These are phyloP conservation scores for Phalaenopsis equestris DNA, from an alignment of 106 monocot genomes.

Conservation along the genomic window DNA sequence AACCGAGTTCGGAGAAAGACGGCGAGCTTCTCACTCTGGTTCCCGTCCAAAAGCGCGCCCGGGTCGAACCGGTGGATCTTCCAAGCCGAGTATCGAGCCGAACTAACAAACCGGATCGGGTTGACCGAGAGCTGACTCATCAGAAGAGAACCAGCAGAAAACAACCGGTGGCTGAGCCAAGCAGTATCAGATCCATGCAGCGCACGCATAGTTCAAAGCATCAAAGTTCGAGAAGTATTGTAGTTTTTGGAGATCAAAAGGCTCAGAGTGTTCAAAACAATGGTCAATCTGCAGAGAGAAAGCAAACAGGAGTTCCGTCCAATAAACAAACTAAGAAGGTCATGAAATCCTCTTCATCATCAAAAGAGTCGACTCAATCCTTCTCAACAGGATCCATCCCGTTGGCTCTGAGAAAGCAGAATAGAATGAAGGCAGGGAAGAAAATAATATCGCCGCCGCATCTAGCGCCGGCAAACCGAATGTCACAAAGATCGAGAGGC, in stretches of 20 bases:
- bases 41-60: constrained; percentile 12
- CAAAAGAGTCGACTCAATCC: neutral
- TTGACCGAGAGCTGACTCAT: constrained; percentile 8
- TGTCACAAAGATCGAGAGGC: too few relatives aligned
- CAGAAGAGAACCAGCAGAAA: constrained; percentile 3
- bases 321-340: neutral
- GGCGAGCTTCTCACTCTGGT: constrained; percentile 5
- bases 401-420: neutral
- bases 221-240: neutral
- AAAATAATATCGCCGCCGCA: neutral
- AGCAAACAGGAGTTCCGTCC: neutral
- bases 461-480: too few relatives aligned
- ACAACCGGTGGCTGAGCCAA: neutral
- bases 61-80: neutral
- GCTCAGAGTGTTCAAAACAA: neutral
- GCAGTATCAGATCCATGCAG: neutral
- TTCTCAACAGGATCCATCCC: neutral
- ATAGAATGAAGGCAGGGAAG: neutral
- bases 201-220: neutral
- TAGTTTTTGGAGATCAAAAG: neutral
- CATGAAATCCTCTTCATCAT: neutral
- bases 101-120: neutral
- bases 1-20: neutral
- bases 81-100: neutral
- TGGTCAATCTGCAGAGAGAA: neutral